Base-by-base conservation (phyloP, 2,329 filamentous ascomycete species). In the Ramularia endophylla region DNA sequence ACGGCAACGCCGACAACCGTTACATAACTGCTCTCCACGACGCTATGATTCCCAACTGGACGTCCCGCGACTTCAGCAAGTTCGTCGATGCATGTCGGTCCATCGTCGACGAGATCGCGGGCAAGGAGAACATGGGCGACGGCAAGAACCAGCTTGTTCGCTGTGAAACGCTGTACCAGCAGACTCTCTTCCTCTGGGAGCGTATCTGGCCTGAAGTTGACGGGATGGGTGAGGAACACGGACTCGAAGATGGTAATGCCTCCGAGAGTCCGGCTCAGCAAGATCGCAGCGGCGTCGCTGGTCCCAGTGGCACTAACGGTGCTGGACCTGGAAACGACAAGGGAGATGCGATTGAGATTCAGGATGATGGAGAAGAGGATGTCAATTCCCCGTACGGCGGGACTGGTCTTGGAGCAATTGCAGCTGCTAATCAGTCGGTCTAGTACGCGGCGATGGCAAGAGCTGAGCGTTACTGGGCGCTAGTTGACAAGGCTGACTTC, bases 31-130 rank as follows among this genome's bases (percentile, higher is more conserved):
- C 69, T 25, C 64, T 73, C 8, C 69, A 72, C 51, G 69, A 72
- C 55, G 65, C 68, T 5, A 58, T 73, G 17, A 72, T 73, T 32
- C 70, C 69, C 2, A 73, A 73, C 49, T 73, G 70, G 69, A 72
- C 69, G 1, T 72, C 70, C 0, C 63, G 66, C 8, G 68, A 70
- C 32, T 72, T 72, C 50, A 59, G 55, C 51, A 71, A 72, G 44
- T 73, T 72, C 44, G 69, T 72, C 13, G 69, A 72, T 35, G 70
- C 70, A 4, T 70, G 66, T 41, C 62, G 67, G 30, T 59, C 63
- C 2, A 66, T 72, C 18, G 70, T 72, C 34, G 70, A 73, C 48
- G 70, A 73, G 48, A 62, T 72, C 9, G 70, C 70, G 18, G 72
- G 71, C 47, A 64, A 64, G 4, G 67, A 68, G 19, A 70, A 66